These are phyloP conservation scores for Phytopythium helicoides DNA, from an alignment of 352 stramenopile genomes.

Conservation along the genomic window DNA sequence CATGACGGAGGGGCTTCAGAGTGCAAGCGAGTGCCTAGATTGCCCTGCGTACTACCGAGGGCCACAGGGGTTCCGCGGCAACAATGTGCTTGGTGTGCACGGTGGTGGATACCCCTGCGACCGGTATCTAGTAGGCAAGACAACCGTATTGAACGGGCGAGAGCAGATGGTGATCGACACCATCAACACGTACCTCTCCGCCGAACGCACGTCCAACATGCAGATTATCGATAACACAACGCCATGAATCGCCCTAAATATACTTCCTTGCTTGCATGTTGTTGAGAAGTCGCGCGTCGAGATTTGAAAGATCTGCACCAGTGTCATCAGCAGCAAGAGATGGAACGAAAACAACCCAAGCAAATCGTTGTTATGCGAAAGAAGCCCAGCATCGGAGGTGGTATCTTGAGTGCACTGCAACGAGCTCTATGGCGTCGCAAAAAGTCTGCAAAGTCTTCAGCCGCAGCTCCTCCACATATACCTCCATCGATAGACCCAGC, in stretches of 20 bases:
- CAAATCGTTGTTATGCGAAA: no score
- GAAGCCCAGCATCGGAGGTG: no score
- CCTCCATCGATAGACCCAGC: no score
- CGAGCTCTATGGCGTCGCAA: no score
- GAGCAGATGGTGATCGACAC: background rate
- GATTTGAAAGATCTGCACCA: slow-evolving; percentile 18
- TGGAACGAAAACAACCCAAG: no score
- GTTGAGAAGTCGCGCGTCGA: no score
- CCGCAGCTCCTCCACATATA: no score
- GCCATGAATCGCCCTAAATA: no score
- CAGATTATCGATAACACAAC: background rate
- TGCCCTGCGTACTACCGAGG: slow-evolving; percentile 64
- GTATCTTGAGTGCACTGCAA: no score
- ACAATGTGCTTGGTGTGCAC: slow-evolving; percentile 29
- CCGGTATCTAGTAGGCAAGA: slow-evolving; percentile 46
- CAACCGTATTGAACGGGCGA: slow-evolving; percentile 38
- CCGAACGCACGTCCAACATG: slow-evolving; percentile 1
- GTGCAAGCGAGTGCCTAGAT: slow-evolving; percentile 54
- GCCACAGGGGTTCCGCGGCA: slow-evolving; percentile 49
- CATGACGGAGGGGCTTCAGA: slow-evolving; percentile 47
- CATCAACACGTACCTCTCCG: slow-evolving; percentile 1
- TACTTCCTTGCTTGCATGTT: no score
- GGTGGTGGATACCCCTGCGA: slow-evolving; percentile 66
- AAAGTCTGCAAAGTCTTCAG: no score
- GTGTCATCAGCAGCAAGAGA: no score